These are phyloP conservation scores for Dictyostelium discoideum DNA, from an alignment of 78 protist species.

Conservation along the genomic window DNA sequence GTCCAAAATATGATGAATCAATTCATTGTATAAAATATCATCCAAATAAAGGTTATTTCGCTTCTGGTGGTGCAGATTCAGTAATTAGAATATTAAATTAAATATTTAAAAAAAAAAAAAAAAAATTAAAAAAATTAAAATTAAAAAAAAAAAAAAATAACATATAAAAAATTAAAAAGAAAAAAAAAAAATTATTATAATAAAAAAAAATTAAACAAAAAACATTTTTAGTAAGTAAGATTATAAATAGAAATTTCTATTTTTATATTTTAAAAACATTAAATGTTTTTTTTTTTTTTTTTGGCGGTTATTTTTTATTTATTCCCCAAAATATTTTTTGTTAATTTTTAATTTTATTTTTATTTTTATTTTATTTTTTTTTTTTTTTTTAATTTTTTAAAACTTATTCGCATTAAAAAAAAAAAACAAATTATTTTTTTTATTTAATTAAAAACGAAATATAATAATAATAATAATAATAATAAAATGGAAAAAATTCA, in stretches of 20 bases:
- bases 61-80: constrained; percentile 86
- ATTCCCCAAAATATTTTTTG: neutral
- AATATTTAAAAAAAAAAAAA: too few species aligned
- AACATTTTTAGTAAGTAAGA: too few species aligned
- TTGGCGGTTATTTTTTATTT: neutral
- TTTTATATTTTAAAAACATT: too few species aligned
- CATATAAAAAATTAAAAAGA: too few species aligned
- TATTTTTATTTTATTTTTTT: too few species aligned
- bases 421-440: neutral
- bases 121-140: neutral
- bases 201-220: too few species aligned
- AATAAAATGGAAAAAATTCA: neutral
- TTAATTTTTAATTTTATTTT: too few species aligned
- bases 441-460: neutral
- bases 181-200: neutral
- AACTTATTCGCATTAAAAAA: neutral
- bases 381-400: neutral
- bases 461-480: neutral
- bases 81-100: constrained; percentile 8
- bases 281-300: too few species aligned
- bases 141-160: neutral
- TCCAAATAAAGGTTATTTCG: constrained; percentile 75
- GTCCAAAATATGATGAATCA: constrained; percentile 80
- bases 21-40: constrained; percentile 75
- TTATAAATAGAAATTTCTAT: too few species aligned